Conservation (phyloP, 345 rosid genomes). For the Raphanus raphanistrum region DNA sequence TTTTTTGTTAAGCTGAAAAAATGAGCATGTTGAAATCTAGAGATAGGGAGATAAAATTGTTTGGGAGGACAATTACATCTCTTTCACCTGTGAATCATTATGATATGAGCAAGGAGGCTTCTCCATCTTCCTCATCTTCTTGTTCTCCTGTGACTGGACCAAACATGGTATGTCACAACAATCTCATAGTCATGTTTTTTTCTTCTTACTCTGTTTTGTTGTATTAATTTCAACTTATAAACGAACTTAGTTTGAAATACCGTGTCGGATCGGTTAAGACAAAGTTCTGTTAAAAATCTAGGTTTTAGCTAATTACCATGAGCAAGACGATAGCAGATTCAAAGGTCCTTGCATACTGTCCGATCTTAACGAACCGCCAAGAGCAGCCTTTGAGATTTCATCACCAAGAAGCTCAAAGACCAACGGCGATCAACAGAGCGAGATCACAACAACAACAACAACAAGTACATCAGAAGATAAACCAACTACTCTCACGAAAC, state of each 20-base stretch:
- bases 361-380: constrained; percentile 33
- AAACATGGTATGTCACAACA: background rate
- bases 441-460: constrained; percentile 43
- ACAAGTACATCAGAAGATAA: constrained; percentile 42
- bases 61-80: constrained; percentile 36
- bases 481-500: constrained; percentile 52
- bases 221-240: too few relatives aligned
- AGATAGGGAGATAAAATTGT: constrained; percentile 37
- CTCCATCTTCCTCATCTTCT: background rate
- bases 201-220: too few relatives aligned
- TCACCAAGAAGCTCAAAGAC: constrained; percentile 41
- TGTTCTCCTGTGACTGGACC: background rate
- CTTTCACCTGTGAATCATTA: background rate
- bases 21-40: constrained; percentile 28
- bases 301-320: background rate
- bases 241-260: too few relatives aligned
- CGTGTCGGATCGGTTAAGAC: background rate
- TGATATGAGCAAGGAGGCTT: constrained; percentile 24
- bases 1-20: background rate
- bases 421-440: constrained; percentile 46
- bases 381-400: constrained; percentile 42
- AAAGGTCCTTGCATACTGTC: constrained; percentile 28
- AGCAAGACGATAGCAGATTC: constrained; percentile 16
- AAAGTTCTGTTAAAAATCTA: background rate
- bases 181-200: background rate